Percentiles rank a stretch among this genome's conserved stretches.
These are phyloP conservation scores for Macrolepiota dolichaula DNA, from an alignment of 768 basidiomycete genomes.

Conservation along the genomic window DNA sequence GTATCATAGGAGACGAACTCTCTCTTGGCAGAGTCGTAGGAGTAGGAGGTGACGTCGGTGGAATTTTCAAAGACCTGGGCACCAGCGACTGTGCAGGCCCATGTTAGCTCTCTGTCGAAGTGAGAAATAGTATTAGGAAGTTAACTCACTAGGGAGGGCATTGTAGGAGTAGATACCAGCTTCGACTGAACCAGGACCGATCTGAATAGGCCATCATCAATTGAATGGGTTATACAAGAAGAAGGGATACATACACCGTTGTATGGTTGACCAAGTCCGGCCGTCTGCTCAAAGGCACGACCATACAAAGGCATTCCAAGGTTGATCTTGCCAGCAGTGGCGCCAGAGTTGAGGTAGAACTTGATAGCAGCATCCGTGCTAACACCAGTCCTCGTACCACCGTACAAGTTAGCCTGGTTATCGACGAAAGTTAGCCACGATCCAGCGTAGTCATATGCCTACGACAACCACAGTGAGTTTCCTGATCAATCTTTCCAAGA, in stretches of 20 bases:
- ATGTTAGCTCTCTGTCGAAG: not conserved
- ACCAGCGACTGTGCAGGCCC: conserved; percentile 37
- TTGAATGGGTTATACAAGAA: not conserved
- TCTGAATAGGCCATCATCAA: conserved; percentile 27
- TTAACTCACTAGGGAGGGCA: conserved; percentile 50
- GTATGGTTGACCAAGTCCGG: conserved; percentile 65
- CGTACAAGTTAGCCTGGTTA: conserved; percentile 66
- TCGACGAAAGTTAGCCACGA: conserved; percentile 65
- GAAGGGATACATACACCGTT: conserved; percentile 44
- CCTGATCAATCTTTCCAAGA: not conserved
- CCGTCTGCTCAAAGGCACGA: conserved; percentile 69
- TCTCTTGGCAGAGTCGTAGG: conserved; percentile 62
- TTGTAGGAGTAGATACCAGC: conserved; percentile 79
- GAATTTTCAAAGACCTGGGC: conserved; percentile 64
- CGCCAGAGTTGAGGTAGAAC: conserved; percentile 58
- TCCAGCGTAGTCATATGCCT: conserved; percentile 78
- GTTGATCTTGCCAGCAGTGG: conserved; percentile 60
- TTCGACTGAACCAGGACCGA: conserved; percentile 70
- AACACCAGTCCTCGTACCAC: conserved; percentile 56
- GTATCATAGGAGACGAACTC: conserved; percentile 80
- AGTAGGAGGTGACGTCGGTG: conserved; percentile 71
- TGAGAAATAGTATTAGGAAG: conserved; percentile 15
- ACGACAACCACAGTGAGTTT: not conserved
- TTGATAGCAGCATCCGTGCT: conserved; percentile 67
- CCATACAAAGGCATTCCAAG: conserved; percentile 83